These are phyloP conservation scores for Bruguiera parviflora DNA, from an alignment of 345 rosid genomes.

Conservation along the genomic window DNA sequence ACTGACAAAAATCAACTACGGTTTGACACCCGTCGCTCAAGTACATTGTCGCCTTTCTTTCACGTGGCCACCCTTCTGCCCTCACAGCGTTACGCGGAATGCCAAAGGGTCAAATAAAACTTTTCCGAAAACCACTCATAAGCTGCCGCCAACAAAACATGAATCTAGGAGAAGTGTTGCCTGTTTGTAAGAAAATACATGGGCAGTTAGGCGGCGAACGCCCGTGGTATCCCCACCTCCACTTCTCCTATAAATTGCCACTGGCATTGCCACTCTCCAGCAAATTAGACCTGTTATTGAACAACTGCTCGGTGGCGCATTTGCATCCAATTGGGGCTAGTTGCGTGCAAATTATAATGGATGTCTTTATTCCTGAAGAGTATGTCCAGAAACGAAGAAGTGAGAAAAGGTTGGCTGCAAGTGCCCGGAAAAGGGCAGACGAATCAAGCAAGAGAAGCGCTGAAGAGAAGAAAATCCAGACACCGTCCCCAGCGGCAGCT, in stretches of 20 bases:
- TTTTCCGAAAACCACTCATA: not conserved
- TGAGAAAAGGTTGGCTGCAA: constrained; percentile 43
- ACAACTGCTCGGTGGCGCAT: no score
- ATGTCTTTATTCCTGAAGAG: constrained; percentile 69
- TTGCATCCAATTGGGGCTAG: no score
- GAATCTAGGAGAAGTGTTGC: not conserved
- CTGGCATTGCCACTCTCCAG: not conserved
- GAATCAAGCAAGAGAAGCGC: no score
- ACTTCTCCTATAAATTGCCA: not conserved
- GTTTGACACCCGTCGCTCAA: no score
- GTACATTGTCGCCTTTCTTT: no score
- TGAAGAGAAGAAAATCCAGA: no score
- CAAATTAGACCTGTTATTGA: no score
- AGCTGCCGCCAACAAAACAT: not conserved
- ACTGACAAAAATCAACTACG: no score
- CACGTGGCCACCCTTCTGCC: not conserved
- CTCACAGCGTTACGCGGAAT: not conserved
- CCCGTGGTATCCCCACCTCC: constrained; percentile 5
- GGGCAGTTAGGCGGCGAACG: constrained; percentile 1
- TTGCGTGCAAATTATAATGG: constrained; percentile 26
- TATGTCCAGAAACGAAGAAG: constrained; percentile 48
- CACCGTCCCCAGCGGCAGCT: no score
- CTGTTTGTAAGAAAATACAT: constrained; percentile 11
- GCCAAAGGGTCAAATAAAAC: not conserved
- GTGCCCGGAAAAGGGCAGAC: no score